Percentiles rank a stretch among this genome's conserved stretches.
phyloP scores from a whole-genome alignment of 768 basidiomycete species.

The Suillus americanus region DNA sequence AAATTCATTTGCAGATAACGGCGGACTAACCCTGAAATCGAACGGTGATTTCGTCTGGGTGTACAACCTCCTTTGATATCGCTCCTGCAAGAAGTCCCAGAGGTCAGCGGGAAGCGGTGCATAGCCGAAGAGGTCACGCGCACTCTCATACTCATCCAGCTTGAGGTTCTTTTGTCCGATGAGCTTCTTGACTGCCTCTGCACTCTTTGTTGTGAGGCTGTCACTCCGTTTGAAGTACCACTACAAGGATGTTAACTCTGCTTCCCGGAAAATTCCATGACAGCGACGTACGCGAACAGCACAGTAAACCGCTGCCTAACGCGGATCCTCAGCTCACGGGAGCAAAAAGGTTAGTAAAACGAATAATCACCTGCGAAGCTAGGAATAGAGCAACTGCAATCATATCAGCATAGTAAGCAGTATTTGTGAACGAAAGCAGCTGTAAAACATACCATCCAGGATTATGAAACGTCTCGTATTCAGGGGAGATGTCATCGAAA shows the following conservation, averaged over 20 bases:
- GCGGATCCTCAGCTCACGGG: background rate
- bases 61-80: constrained; percentile 83
- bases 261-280: background rate
- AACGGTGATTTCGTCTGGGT: constrained; percentile 84
- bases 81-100: constrained; percentile 47
- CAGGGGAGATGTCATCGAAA: background rate
- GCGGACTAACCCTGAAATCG: constrained; percentile 56
- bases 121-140: constrained; percentile 23
- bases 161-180: constrained; percentile 67
- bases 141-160: constrained; percentile 90
- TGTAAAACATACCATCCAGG: background rate
- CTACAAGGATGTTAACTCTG: background rate
- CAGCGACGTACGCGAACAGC: background rate
- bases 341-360: background rate
- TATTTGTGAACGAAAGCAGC: background rate
- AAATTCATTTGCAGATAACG: background rate
- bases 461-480: constrained; percentile 3
- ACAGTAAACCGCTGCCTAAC: constrained; percentile 1
- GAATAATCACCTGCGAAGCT: constrained; percentile 2
- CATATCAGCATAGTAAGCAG: background rate
- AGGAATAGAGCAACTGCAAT: constrained; percentile 2
- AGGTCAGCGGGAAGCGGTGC: background rate
- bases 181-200: constrained; percentile 3
- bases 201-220: background rate
- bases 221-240: constrained; percentile 3